Conservation (phyloP, 164 flowering plant species). For the Liquidambar formosana region DNA sequence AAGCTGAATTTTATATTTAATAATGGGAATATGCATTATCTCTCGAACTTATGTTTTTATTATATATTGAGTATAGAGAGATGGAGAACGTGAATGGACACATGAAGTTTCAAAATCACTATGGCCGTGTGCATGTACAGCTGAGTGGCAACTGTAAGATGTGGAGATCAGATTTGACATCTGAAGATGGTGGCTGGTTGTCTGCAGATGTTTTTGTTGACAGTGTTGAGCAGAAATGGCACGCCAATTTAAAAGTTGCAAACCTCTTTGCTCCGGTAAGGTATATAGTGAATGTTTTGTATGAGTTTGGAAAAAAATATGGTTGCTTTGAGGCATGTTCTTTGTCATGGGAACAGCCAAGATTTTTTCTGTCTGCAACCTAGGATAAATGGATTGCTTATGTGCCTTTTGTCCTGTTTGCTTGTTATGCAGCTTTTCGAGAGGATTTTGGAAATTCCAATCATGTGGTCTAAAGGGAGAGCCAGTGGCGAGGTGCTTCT, state of each 20-base stretch:
- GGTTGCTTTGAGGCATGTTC: neutral
- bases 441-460: constrained; percentile 89
- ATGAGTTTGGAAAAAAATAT: neutral
- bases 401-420: constrained; percentile 9
- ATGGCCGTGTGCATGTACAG: constrained; percentile 78
- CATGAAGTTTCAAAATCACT: constrained; percentile 88
- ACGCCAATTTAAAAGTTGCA: constrained; percentile 78
- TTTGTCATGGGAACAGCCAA: neutral
- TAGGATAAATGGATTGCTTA: neutral
- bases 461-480: constrained; percentile 90
- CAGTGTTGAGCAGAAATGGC: constrained; percentile 85
- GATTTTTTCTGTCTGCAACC: neutral
- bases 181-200: constrained; percentile 92
- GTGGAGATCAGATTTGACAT: constrained; percentile 69
- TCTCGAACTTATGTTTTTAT: constrained; percentile 16
- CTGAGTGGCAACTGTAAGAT: constrained; percentile 79
- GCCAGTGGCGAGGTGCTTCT: constrained; percentile 97
- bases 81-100: constrained; percentile 87
- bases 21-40: neutral
- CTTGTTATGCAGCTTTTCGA: constrained; percentile 77
- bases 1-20: neutral
- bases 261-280: constrained; percentile 93
- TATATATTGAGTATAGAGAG: constrained; percentile 48
- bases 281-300: constrained; percentile 18
- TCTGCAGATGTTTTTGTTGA: constrained; percentile 89